phyloP scores from a whole-genome alignment of 352 stramenopile species.

The Synura sp. region DNA sequence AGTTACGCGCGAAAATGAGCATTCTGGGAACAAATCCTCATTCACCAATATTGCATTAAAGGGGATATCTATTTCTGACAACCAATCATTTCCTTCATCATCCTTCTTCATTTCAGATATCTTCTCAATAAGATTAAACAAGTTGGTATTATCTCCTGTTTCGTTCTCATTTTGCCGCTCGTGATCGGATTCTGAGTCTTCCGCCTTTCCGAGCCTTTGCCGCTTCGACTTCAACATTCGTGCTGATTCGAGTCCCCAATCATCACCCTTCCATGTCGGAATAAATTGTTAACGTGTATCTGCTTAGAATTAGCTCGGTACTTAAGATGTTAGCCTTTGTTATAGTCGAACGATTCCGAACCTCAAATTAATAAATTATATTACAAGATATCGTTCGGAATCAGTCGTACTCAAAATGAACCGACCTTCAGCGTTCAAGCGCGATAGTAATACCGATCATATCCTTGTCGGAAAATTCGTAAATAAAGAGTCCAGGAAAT shows the following conservation, averaged over 20 bases:
- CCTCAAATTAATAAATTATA: slow-evolving; percentile 23
- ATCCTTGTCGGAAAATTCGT: too few relatives aligned
- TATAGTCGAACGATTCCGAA: slow-evolving; percentile 8
- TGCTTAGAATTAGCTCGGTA: too few relatives aligned
- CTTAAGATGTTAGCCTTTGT: too few relatives aligned
- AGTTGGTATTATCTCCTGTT: slow-evolving; percentile 1
- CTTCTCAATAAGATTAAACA: too few relatives aligned
- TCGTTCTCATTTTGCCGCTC: background rate
- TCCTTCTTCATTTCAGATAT: too few relatives aligned
- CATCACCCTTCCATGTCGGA: background rate
- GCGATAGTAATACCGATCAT: too few relatives aligned
- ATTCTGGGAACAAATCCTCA: slow-evolving; percentile 5
- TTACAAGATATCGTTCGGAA: slow-evolving; percentile 18
- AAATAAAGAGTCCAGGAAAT: too few relatives aligned
- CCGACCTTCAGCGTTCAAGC: slow-evolving; percentile 16
- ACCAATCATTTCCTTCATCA: slow-evolving; percentile 10
- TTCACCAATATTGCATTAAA: background rate
- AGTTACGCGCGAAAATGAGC: background rate
- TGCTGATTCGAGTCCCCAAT: slow-evolving; percentile 18
- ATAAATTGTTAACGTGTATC: too few relatives aligned
- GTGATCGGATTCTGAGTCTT: background rate
- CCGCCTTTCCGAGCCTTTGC: background rate
- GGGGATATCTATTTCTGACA: slow-evolving; percentile 16
- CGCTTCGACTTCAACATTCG: slow-evolving; percentile 12
- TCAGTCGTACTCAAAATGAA: too few relatives aligned